Percentiles rank a stretch among this genome's conserved stretches.
Evolutionary conservation across 352 stramenopile genomes (phyloP).

Genomic region (Phytophthora lateralis): DNA sequence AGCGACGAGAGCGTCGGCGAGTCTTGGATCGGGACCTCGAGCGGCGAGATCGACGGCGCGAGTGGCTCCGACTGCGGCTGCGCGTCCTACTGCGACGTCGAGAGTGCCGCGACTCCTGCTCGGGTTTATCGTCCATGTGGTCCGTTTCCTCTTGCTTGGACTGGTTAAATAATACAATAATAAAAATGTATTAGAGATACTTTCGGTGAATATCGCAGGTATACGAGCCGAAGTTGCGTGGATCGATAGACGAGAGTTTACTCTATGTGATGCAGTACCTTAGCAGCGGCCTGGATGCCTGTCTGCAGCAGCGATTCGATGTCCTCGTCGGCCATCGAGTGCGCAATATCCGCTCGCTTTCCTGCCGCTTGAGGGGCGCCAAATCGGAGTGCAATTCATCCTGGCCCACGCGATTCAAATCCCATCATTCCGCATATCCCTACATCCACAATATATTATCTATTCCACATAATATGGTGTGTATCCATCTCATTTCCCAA

Average conservation of each 20-base stretch:
- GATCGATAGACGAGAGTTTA: slow-evolving; percentile 1
- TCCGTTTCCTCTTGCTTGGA: slow-evolving; percentile 32
- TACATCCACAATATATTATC: neutral
- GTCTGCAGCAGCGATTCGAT: slow-evolving; percentile 85
- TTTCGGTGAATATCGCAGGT: slow-evolving; percentile 2
- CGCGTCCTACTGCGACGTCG: slow-evolving; percentile 30
- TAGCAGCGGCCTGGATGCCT: slow-evolving; percentile 61
- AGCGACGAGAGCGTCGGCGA: slow-evolving; percentile 43
- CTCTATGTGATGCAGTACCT: slow-evolving; percentile 36
- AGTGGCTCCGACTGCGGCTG: slow-evolving; percentile 35
- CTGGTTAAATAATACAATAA: slow-evolving; percentile 10
- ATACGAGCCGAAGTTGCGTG: neutral
- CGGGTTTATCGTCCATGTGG: slow-evolving; percentile 5
- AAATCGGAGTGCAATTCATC: slow-evolving; percentile 22
- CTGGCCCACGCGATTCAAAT: slow-evolving; percentile 25
- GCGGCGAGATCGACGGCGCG: slow-evolving; percentile 37
- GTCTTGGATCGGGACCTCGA: slow-evolving; percentile 51
- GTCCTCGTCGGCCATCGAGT: slow-evolving; percentile 68
- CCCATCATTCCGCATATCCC: neutral
- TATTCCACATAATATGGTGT: slow-evolving; percentile 13
- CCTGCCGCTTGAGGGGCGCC: slow-evolving; percentile 27
- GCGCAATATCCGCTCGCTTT: slow-evolving; percentile 14
- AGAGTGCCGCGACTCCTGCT: slow-evolving; percentile 18
- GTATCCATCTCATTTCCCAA: slow-evolving; percentile 31
- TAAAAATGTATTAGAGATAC: slow-evolving; percentile 11